Base-by-base conservation (phyloP, 257 asterid genomes). In the Jacaranda copaia region DNA sequence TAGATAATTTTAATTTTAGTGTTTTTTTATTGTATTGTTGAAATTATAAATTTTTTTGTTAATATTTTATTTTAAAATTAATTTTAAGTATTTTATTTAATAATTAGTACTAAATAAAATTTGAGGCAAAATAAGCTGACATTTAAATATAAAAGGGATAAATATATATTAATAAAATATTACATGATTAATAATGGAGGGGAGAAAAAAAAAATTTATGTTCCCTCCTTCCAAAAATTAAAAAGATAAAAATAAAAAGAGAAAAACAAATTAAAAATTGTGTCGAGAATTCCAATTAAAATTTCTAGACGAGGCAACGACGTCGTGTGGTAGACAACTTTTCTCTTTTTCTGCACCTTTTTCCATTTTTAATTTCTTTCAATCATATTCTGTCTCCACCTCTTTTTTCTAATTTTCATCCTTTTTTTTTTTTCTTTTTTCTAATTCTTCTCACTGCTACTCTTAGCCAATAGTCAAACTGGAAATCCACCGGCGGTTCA, bases 401-500 rank as follows among this genome's bases (percentile, higher is more conserved):
- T 65, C 65, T 63, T 42, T 62, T 68, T 20, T 20, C 64, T 63
- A 45, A 25, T 36, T 70, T 72, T 10, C 58, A 14, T 69, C 55
- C n/a, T n/a, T n/a, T 1, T 55, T 70, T 32, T 5, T 39, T 15
- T 59, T 52, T 53, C 43, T 75, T 48, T 18, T 56, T 35, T 66
- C 43, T 52, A 32, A 19, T 77, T 40, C 62, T 43, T 59, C 75
- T 65, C 51, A 49, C 68, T 38, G 79, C 62, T 78, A 15, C 77
- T 72, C 73, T 38, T 42, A 43, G 68, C 66, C 73, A 72, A 74
- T 80, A 74, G 81, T 79, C 86, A 82, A 76, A 79, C 76, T 61
- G 73, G 67, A 65, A 82, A 74, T 78, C 81, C 60, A 49, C 83
- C 84, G 86, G 86, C 79, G 79, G 73, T 60, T 59, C 66, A 43